A percentile compares a stretch with the other conserved stretches of the same genome.
These are phyloP conservation scores for Trichopus zeylanicus DNA, from an alignment of 116 monocot species.

Conservation along the genomic window DNA sequence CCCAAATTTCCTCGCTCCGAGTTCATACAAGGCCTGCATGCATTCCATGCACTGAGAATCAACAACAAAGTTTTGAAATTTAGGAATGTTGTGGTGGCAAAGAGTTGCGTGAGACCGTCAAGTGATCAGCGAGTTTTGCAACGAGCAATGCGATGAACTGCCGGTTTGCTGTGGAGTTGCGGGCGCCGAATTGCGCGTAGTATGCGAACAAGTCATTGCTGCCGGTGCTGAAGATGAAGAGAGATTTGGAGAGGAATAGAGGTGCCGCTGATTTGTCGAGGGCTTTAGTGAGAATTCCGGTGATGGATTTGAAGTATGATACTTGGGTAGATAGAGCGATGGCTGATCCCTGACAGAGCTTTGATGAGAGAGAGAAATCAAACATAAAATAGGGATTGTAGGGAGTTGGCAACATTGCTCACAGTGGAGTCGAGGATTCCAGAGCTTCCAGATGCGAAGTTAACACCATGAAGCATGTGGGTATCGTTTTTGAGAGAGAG, in stretches of 20 bases:
- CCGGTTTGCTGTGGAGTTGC: constrained; percentile 2
- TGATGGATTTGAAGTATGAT: neutral
- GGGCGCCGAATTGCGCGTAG: neutral
- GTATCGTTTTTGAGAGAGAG: too few relatives aligned
- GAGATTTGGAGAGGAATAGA: neutral
- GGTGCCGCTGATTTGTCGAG: neutral
- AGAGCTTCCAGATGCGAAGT: too few relatives aligned
- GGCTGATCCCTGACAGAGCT: too few relatives aligned
- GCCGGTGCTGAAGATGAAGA: neutral
- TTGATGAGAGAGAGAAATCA: too few relatives aligned
- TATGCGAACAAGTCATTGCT: constrained; percentile 21
- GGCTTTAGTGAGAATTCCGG: neutral
- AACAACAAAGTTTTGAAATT: neutral
- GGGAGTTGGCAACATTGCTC: too few relatives aligned
- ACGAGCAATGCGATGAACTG: constrained; percentile 13
- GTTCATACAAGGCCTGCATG: constrained; percentile 3
- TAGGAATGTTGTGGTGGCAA: neutral
- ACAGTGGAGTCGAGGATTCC: too few relatives aligned
- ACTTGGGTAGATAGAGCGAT: too few relatives aligned
- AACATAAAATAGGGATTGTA: too few relatives aligned
- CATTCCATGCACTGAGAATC: neutral
- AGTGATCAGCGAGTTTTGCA: constrained; percentile 11
- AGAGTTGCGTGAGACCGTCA: constrained; percentile 14
- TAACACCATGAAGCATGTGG: too few relatives aligned
- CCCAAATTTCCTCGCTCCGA: constrained; percentile 10